Base-by-base conservation (phyloP, 352 stramenopile genomes). In the Aphanomyces cochlioides region DNA sequence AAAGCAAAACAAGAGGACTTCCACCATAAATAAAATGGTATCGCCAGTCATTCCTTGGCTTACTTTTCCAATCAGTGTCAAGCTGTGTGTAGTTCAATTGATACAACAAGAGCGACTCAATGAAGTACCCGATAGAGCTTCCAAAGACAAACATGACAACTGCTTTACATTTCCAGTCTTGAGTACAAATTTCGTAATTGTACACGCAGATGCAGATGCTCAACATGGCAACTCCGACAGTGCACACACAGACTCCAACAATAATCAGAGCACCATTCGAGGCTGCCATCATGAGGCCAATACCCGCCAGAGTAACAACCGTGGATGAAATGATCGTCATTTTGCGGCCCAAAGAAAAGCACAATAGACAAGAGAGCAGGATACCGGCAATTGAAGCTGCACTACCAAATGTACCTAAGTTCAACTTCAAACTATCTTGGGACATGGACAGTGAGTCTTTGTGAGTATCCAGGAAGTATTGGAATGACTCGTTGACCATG, bases 101-200 rank as follows among this genome's bases (percentile, higher is more conserved):
- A 56, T 91, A 83, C 34, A 92, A 43, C 43, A 95, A 70, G 17
- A 92, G 71, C 4, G 85, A 81, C 65, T 93, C 88, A 13, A 95
- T 75, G 60, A 94, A 86, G 74, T 88, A 94, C 6, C 80, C 85
- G 15, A 96, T 73, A 17, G 80, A 75, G 53, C 77, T 78, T 19
- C 77, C 85, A 10, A 90, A 85, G 4, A 94, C 67, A 72, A 96
- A 96, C 50, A 93, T 79, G n/a, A 94, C 69, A 40, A 94, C 86
- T 21, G 86, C 87, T 73, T 96, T 94, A 54, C 88, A 87, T 73
- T 90, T 93, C 85, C 85, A 93, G 6, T 85, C 88, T 28, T 81
- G 76, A 82, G 90, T 93, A 73, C 84, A 93, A 37, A 94, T 89
- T 71, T 96, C 88, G 19, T 92, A 94, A 73, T 93, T 94, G 82